phyloP scores from a whole-genome alignment of 805 yeast species.

The Cyberlindnera misumaiensis region DNA sequence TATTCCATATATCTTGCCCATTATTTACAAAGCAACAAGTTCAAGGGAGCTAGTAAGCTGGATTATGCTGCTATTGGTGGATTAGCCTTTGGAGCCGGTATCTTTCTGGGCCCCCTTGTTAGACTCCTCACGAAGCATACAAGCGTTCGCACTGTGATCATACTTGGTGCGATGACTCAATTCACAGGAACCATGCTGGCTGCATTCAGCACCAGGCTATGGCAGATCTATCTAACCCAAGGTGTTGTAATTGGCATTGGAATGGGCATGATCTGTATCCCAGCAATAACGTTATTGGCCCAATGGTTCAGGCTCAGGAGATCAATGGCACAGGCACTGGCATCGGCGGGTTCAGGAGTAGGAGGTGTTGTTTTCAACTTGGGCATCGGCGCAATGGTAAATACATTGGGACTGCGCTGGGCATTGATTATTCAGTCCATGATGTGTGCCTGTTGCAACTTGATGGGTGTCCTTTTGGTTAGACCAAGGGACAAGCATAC shows the following conservation, averaged over 20 bases:
- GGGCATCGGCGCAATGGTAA: slow-evolving; percentile 29
- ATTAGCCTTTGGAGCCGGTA: slow-evolving; percentile 49
- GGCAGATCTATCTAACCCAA: slow-evolving; percentile 66
- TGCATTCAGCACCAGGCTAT: slow-evolving; percentile 46
- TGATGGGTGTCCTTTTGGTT: slow-evolving; percentile 28
- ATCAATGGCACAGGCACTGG: slow-evolving; percentile 38
- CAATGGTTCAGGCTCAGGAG: slow-evolving; percentile 66
- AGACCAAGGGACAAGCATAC: slow-evolving; percentile 33
- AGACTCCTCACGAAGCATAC: slow-evolving; percentile 6
- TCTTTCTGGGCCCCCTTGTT: slow-evolving; percentile 51
- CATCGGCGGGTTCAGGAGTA: slow-evolving; percentile 35
- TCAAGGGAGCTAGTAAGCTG: slow-evolving; percentile 46
- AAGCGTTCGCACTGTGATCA: slow-evolving; percentile 40
- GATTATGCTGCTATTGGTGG: slow-evolving; percentile 70
- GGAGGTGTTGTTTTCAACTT: slow-evolving; percentile 39
- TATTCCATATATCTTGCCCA: slow-evolving; percentile 58
- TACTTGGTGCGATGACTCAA: slow-evolving; percentile 44
- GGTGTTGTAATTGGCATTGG: slow-evolving; percentile 54
- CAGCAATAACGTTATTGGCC: slow-evolving; percentile 54
- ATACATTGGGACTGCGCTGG: slow-evolving; percentile 24
- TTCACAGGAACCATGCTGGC: slow-evolving; percentile 55
- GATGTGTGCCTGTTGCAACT: slow-evolving; percentile 28
- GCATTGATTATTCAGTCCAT: slow-evolving; percentile 31
- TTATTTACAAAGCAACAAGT: slow-evolving; percentile 43
- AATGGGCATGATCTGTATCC: slow-evolving; percentile 48